phyloP scores from a whole-genome alignment of 495 filamentous ascomycete genomes.

The Lindgomyces ingoldianus region DNA sequence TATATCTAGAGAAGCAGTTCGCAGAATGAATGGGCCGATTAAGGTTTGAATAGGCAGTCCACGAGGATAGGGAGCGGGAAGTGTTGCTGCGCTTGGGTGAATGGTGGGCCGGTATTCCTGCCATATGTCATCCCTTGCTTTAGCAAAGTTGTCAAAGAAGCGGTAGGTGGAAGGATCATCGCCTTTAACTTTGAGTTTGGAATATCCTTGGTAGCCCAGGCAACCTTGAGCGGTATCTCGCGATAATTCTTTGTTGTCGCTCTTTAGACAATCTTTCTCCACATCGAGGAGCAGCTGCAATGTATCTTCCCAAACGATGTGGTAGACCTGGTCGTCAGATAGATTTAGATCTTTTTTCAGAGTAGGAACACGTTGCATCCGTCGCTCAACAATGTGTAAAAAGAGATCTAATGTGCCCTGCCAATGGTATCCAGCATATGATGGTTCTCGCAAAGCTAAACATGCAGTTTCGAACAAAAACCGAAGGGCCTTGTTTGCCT shows the following conservation, averaged over 20 bases:
- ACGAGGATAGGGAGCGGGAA: constrained; percentile 21
- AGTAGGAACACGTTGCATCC: neutral
- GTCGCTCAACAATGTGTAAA: neutral
- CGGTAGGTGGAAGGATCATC: constrained; percentile 9
- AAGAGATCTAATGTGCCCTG: constrained; percentile 12
- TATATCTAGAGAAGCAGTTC: neutral
- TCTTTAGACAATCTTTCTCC: constrained; percentile 15
- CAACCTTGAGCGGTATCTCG: neutral
- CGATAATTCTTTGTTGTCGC: constrained; percentile 7
- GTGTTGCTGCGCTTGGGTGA: constrained; percentile 4
- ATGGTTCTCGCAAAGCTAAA: constrained; percentile 22
- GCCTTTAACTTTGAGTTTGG: neutral
- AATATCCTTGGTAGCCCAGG: neutral
- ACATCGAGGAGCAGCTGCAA: constrained; percentile 8
- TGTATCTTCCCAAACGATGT: constrained; percentile 25
- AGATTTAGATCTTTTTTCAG: constrained; percentile 10
- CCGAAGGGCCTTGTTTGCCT: constrained; percentile 24
- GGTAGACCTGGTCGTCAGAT: constrained; percentile 8
- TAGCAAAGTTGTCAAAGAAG: constrained; percentile 30
- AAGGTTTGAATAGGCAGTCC: constrained; percentile 30
- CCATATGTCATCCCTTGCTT: constrained; percentile 28
- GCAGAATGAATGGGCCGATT: neutral
- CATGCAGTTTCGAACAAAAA: constrained; percentile 26
- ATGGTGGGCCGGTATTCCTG: constrained; percentile 17
- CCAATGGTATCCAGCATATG: constrained; percentile 17